Base-by-base conservation (phyloP, 2,329 filamentous ascomycete genomes). In the Aspergillus sp. region DNA sequence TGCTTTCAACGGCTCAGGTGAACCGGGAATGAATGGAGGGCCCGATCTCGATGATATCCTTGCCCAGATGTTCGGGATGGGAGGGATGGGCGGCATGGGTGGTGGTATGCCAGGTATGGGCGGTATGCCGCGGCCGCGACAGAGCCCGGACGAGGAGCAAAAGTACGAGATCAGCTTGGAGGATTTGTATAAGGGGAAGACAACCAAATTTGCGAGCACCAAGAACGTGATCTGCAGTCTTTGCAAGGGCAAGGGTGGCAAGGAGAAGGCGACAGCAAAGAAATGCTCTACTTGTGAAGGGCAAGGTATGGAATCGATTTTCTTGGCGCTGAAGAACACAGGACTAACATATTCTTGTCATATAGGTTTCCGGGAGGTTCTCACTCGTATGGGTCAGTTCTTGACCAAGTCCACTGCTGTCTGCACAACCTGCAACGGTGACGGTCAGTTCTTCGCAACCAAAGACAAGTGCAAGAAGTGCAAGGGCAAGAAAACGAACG, bases 401-500 rank as follows among this genome's bases (percentile, higher is more conserved):
- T 81, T 97, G 61, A 90, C 91, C 30, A 89, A 91, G 69, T 88
- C 91, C 68, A 86, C 88, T 6, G 86, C 93, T 39, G 76, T 87
- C 37, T 99, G 95, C 75, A 87, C 89, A 68, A 87, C 89, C 68
- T 99, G 95, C 77, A 83, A 87, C 59, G 93, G 93, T 34, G 84
- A 87, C n/a, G 95, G 95, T 5, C 87, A 88, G 70, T 87, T 93
- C 70, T 96, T 87, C 79, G 93, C 93, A 75, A 91, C 96, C 71
- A 98, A 98, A 81, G 95, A 99, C 71, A 91, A 91, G 72, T 99
- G 95, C 82, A 96, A 96, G 83, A 97, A 95, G 81, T 99, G 95
- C 86, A 98, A 98, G 79, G 95, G 95, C 70, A 90, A 90, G 75
- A 86, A 91, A 61, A 92, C 91, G 13, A 86, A 87, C 45, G 89